Base-by-base conservation (phyloP, 1,139 yeast genomes). In the Yamadazyma siamensis region DNA sequence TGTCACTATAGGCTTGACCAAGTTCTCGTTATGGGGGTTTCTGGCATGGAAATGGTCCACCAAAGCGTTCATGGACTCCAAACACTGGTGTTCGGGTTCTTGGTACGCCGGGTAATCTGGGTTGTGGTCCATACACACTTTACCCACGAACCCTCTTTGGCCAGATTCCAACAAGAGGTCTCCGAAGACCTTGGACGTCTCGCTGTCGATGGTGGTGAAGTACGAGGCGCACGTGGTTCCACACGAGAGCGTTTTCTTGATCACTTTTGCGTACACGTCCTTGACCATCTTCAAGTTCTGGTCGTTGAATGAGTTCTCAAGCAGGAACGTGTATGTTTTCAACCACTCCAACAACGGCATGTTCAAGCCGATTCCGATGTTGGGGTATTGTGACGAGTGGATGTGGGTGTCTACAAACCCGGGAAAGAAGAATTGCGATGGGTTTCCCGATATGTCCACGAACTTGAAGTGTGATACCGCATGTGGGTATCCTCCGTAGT, bases 381-480 rank as follows among this genome's bases (percentile, higher is more conserved):
- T 91, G n/a, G 97, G 96, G 53, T 78, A 91, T 59, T 91, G 98
- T 4, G 97, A 83, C 0, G 97, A 96, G 54, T 91, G 98, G 38
- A 88, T 87, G 52, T 91, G 98, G 2, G 97, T 88, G 50, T 91
- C 98, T 10, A 91, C 65, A 47, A 91, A 88, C 1, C 98, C 98
- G 0, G 98, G 98, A 48, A 86, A 77, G 47, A 82, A 76, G 53
- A 89, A 88, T 32, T 69, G 59, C 13, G 27, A 27, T 13, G 56
- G 49, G 22, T 55, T 52, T 7, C 46, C 35, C n/a, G 59, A 50
- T 25, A 48, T 45, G 38, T 63, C 66, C 5, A 60, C 45, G 35
- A 38, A 59, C 10, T 50, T 49, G 36, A 61, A 48, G 28, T 45
- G 28, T 15, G 35, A 27, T 15, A 29, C 34, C 5, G 40, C 27